Evolutionary conservation across 495 filamentous ascomycete species (phyloP).

Genomic region (Collariella sp.): DNA sequence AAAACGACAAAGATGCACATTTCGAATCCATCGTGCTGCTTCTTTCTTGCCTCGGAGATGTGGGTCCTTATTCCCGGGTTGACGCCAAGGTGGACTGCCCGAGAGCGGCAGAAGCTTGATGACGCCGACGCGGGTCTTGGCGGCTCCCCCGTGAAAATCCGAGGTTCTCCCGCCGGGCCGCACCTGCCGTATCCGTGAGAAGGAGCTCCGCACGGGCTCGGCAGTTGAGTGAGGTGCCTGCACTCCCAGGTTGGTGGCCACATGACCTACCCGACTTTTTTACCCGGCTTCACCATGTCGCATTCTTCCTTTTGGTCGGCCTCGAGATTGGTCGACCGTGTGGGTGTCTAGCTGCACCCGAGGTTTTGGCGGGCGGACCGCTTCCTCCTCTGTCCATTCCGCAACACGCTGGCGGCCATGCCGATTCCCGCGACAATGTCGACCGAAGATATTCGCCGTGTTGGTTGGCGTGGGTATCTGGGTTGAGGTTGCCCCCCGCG

Average conservation of each 20-base stretch:
- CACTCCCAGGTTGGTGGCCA: not conserved
- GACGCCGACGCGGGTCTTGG: not conserved
- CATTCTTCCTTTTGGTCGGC: not conserved
- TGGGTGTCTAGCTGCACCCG: too few species aligned
- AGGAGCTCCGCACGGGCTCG: constrained; percentile 1
- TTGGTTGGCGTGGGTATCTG: too few species aligned
- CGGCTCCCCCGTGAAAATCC: not conserved
- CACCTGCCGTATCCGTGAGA: not conserved
- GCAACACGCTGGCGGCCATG: too few species aligned
- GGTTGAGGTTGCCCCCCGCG: too few species aligned
- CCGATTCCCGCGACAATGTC: too few species aligned
- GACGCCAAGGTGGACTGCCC: not conserved
- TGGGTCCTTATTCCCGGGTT: not conserved
- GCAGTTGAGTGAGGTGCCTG: too few species aligned
- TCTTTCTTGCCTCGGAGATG: not conserved
- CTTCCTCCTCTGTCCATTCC: too few species aligned
- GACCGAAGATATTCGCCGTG: too few species aligned
- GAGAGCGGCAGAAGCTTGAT: not conserved
- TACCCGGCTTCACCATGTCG: not conserved
- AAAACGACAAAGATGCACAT: not conserved
- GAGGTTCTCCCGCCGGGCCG: constrained; percentile 9
- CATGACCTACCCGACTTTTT: constrained; percentile 1
- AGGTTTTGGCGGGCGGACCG: too few species aligned
- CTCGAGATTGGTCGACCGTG: not conserved
- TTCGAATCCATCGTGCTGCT: not conserved